Conservation (phyloP, 441 rosid genomes). For the Gossypium gossypioides region DNA sequence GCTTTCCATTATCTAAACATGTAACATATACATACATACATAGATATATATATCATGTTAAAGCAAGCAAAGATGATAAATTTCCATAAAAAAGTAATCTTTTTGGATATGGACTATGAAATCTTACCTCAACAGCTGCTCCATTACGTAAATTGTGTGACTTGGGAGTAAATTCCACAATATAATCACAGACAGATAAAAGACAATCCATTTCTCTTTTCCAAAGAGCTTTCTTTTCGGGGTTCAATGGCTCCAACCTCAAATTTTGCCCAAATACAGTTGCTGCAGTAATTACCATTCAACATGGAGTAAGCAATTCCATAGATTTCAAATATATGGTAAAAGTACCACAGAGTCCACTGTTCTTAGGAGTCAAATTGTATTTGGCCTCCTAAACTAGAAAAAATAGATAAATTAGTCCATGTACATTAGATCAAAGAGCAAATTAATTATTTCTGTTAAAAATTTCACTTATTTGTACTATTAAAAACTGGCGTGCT, state of each 20-base stretch:
- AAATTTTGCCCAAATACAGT: slow-evolving; percentile 57
- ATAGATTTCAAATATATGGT: background rate
- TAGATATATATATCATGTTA: background rate
- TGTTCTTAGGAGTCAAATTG: no score
- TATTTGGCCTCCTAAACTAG: no score
- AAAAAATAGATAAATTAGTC: no score
- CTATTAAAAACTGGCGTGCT: no score
- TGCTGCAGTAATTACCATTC: slow-evolving; percentile 25
- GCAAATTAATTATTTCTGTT: no score
- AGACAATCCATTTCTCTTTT: slow-evolving; percentile 59
- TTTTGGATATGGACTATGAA: background rate
- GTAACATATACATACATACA: background rate
- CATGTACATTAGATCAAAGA: no score
- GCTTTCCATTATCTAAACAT: slow-evolving; percentile 45
- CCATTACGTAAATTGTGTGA: slow-evolving; percentile 38
- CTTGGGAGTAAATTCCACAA: slow-evolving; percentile 38
- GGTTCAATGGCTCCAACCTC: slow-evolving; percentile 48
- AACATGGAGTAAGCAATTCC: background rate
- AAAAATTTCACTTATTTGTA: no score
- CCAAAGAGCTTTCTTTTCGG: slow-evolving; percentile 52
- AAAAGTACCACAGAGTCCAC: no score
- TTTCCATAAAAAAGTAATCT: background rate
- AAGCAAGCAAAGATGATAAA: background rate
- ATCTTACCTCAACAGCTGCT: slow-evolving; percentile 43
- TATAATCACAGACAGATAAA: slow-evolving; percentile 51